A percentile compares a stretch with the other conserved stretches of the same genome.
Evolutionary conservation across 345 rosid species (phyloP).

Genomic region (Lepidium sativum): DNA sequence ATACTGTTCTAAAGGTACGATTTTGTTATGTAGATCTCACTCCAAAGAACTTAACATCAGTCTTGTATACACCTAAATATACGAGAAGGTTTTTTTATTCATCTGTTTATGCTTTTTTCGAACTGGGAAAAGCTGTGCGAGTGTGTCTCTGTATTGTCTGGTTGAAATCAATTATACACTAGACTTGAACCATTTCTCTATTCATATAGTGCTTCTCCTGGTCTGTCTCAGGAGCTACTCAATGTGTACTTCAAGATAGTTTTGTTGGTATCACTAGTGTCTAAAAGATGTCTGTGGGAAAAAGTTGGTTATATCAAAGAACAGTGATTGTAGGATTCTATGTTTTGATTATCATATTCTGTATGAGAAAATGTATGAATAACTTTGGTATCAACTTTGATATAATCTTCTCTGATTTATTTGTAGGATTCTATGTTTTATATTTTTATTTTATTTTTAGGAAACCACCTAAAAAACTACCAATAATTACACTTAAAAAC

Average conservation of each 20-base stretch:
- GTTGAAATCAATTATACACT: not conserved
- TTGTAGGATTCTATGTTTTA: too few relatives aligned
- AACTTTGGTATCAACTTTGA: too few relatives aligned
- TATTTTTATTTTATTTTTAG: too few relatives aligned
- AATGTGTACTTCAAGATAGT: not conserved
- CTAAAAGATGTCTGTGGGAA: not conserved
- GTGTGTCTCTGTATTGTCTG: not conserved
- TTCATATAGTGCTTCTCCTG: not conserved
- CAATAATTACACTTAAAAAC: too few relatives aligned
- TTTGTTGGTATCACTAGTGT: not conserved
- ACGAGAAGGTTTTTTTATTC: not conserved
- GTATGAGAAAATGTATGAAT: too few relatives aligned
- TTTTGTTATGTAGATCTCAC: not conserved
- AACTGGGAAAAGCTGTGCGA: not conserved
- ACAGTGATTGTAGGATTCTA: not conserved
- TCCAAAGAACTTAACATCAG: not conserved
- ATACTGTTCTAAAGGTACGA: constrained; percentile 38
- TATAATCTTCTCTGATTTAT: too few relatives aligned
- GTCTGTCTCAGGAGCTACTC: not conserved
- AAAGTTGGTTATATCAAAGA: not conserved
- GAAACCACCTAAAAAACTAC: too few relatives aligned
- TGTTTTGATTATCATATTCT: too few relatives aligned
- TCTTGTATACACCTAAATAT: not conserved
- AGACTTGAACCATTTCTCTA: not conserved
- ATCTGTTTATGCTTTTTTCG: not conserved